These are phyloP conservation scores for Podospora conica DNA, from an alignment of 495 filamentous ascomycete genomes.

Conservation along the genomic window DNA sequence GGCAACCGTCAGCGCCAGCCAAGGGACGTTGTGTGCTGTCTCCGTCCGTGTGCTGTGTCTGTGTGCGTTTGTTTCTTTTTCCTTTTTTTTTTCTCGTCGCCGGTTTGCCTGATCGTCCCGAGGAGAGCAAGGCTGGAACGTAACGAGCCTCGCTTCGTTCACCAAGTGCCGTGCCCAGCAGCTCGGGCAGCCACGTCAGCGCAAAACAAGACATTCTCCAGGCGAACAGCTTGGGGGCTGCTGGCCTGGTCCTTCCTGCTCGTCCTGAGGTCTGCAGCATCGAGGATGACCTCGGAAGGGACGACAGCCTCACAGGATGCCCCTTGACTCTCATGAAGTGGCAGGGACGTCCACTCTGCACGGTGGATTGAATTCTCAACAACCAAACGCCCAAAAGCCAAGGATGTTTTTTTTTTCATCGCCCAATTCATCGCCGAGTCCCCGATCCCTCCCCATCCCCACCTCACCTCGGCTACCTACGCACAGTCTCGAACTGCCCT, in stretches of 20 bases:
- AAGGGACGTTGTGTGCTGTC: background rate
- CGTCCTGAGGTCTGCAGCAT: no score
- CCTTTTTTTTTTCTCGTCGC: conserved; percentile 2
- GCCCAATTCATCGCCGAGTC: background rate
- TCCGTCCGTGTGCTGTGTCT: no score
- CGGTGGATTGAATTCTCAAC: background rate
- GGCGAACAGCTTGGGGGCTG: background rate
- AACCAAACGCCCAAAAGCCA: background rate
- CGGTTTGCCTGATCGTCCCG: background rate
- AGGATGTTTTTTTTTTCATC: background rate
- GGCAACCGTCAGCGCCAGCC: conserved; percentile 1
- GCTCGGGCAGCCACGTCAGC: background rate
- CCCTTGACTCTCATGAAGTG: background rate
- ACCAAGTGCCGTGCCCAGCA: background rate
- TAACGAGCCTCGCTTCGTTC: background rate
- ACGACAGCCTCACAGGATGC: background rate
- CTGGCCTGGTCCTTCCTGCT: no score
- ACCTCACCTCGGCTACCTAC: background rate
- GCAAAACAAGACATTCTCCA: background rate
- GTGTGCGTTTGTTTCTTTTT: conserved; percentile 1
- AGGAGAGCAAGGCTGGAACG: background rate
- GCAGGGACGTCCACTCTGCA: background rate
- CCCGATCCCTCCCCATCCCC: no score
- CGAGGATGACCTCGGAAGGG: background rate
- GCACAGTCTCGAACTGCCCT: background rate